Base-by-base conservation (phyloP, 129 eudicot genomes). In the Pittosporum tobira region DNA sequence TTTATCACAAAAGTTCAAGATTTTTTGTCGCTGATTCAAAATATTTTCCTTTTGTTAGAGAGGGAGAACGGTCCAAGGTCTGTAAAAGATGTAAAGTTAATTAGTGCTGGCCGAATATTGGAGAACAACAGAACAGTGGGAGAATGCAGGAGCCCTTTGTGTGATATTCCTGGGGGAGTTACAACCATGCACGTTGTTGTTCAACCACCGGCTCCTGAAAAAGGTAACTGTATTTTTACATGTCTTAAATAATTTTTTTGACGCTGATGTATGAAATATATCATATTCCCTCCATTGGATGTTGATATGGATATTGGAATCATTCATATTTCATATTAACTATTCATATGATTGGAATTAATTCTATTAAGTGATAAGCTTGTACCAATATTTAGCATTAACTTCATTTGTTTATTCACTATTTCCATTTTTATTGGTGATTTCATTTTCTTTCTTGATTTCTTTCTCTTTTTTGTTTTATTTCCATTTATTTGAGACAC, bases 181-280 rank as follows among this genome's bases (percentile, higher is more conserved):
- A 80, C 83, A 30, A 87, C 96, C 67, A 87, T 87, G 96, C 96
- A 87, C 57, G 94, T 87, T 5, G 81, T 87, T 24, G 88, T 87
- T 66, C 88, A 81, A 48, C 96, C 80, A 57, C 96, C 93, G 9
- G 57, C 81, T 23, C 70, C 42, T 51, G 96, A 83, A 48, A 87
- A 80, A 75, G 91, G 93, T 84, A 60, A 43, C 9, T 16, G 38
- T 24, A 50, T 2, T 25, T 27, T 16, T 42, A 19, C 20, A 61
- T 27, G 14, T 62, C 18, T 26, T 23, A 9, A 48, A 15, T 20
- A 40, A 54, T n/a, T 36, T 24, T 16, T 53, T 7, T 59, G 29
- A 20, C 26, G 27, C 48, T 60, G 68, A 51, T 59, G 55, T 34
- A 24, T 52, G 43, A 55, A 42, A 13, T 5, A 18, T 56, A 34